Percentiles rank a stretch among this genome's conserved stretches.
phyloP scores from a whole-genome alignment of 805 yeast genomes.

The Yarrowia sp. region DNA sequence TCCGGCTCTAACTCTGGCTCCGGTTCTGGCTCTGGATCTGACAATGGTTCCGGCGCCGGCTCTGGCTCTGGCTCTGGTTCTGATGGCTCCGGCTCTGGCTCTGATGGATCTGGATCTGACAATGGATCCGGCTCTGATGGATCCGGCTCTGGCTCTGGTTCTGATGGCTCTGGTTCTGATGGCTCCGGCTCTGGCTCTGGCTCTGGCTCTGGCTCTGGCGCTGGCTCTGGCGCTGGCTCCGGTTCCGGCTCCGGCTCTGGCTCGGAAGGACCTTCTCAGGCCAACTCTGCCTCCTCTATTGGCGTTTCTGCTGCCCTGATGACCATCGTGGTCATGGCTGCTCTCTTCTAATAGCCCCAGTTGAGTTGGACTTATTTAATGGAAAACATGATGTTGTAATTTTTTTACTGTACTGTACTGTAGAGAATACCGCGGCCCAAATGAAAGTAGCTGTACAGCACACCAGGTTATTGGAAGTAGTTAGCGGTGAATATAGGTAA shows the following conservation, averaged over 20 bases:
- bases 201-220: no score
- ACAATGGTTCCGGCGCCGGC: neutral
- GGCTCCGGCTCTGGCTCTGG: no score
- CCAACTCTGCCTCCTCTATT: conserved; percentile 6
- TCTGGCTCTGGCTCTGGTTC: conserved; percentile 1
- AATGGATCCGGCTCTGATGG: neutral
- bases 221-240: no score
- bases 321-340: conserved; percentile 2
- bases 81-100: neutral
- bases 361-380: neutral
- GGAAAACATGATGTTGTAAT: no score
- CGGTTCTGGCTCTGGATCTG: no score
- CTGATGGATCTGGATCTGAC: neutral
- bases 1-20: no score
- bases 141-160: neutral
- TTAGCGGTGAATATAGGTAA: no score
- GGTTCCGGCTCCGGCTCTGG: neutral
- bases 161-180: no score
- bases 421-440: no score
- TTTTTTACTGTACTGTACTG: no score
- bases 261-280: conserved; percentile 15
- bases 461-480: no score
- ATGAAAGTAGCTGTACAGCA: no score
- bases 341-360: neutral
- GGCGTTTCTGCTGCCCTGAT: conserved; percentile 10